A percentile compares a stretch with the other conserved stretches of the same genome.
Evolutionary conservation across 2,329 filamentous ascomycete genomes (phyloP).

Genomic region (Biscogniauxia marginata): DNA sequence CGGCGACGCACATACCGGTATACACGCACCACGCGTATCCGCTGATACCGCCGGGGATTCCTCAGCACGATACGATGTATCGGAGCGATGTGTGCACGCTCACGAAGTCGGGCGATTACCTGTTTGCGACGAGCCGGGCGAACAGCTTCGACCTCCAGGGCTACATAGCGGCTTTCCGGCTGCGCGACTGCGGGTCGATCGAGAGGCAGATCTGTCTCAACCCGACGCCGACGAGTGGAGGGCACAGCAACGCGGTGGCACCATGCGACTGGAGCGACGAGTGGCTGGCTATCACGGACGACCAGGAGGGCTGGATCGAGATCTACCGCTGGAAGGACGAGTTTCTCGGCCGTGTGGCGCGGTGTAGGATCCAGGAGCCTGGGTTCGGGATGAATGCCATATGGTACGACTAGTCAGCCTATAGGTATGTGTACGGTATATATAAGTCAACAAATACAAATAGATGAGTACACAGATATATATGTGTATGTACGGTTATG

Average conservation of each 20-base stretch:
- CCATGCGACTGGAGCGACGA: slow-evolving; percentile 83
- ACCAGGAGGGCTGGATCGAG: slow-evolving; percentile 83
- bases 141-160: slow-evolving; percentile 75
- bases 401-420: slow-evolving; percentile 70
- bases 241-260: slow-evolving; percentile 84
- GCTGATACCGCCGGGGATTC: slow-evolving; percentile 72
- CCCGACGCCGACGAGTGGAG: slow-evolving; percentile 82
- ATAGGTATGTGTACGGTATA: background rate
- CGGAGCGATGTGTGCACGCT: slow-evolving; percentile 81
- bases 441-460: too few species aligned
- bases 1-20: slow-evolving; percentile 68
- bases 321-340: slow-evolving; percentile 86
- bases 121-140: slow-evolving; percentile 81
- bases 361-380: slow-evolving; percentile 76
- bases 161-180: slow-evolving; percentile 78
- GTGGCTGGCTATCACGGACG: slow-evolving; percentile 86
- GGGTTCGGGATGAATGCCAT: slow-evolving; percentile 97
- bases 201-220: slow-evolving; percentile 77
- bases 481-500: too few species aligned
- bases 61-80: slow-evolving; percentile 61
- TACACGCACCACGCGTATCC: slow-evolving; percentile 77
- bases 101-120: slow-evolving; percentile 66
- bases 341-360: slow-evolving; percentile 73
- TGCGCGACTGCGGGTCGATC: slow-evolving; percentile 67
- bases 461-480: too few species aligned